Evolutionary conservation across 768 basidiomycete species (phyloP).

Genomic region (Vishniacozyma victoriae): DNA sequence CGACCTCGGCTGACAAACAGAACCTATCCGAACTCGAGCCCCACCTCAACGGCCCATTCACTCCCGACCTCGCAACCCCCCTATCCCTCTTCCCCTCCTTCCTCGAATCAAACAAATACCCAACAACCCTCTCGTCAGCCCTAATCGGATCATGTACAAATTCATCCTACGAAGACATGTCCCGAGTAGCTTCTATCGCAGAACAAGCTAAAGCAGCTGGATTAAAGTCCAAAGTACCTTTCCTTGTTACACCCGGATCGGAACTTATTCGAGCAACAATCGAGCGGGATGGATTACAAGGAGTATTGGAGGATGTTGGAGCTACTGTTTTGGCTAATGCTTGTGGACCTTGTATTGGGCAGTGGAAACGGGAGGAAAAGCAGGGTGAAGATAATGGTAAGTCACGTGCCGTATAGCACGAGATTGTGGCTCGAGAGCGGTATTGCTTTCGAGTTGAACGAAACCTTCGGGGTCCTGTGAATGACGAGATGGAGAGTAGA

Average conservation of each 20-base stretch:
- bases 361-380: conserved; percentile 92
- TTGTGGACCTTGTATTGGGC: conserved; percentile 97
- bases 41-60: conserved; percentile 93
- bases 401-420: no score
- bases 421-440: no score
- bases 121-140: conserved; percentile 77
- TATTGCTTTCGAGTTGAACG: no score
- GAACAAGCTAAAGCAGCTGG: conserved; percentile 80
- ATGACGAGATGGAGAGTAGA: no score
- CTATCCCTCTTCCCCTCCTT: conserved; percentile 79
- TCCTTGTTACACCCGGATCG: conserved; percentile 51
- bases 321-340: conserved; percentile 93
- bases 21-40: conserved; percentile 84
- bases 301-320: conserved; percentile 77
- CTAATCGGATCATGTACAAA: conserved; percentile 99
- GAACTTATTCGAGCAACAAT: conserved; percentile 97
- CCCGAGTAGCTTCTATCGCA: conserved; percentile 84
- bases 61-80: conserved; percentile 91
- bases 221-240: conserved; percentile 59
- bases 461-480: neutral
- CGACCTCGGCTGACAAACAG: conserved; percentile 53
- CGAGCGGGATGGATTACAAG: conserved; percentile 84
- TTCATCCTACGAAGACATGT: conserved; percentile 85
- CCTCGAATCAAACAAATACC: conserved; percentile 81
- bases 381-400: conserved; percentile 84